Base-by-base conservation (phyloP, 2,329 filamentous ascomycete genomes). In the Diaporthe caulivora region DNA sequence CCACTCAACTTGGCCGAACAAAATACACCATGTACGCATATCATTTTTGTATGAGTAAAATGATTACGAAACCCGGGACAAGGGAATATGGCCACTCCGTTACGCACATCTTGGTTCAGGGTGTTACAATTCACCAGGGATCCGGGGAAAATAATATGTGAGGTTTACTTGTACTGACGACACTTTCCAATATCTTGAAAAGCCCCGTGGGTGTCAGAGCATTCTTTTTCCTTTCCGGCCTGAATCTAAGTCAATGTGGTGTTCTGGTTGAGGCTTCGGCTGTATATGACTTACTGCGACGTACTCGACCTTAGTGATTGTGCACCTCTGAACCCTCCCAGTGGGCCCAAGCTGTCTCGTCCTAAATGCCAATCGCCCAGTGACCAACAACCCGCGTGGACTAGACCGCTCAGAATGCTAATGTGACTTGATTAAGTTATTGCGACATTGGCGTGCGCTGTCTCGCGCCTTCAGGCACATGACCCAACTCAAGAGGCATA, bases 401-500 rank as follows among this genome's bases (percentile, higher is more conserved):
- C 44, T 37, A 29, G 21, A 37, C 1, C 8, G 34, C 47, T 67
- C 3, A n/a, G 51, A 37, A n/a, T 29, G 40, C 47, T 6, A 7
- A 49, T 40, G 11, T 13, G 29, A 5, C 21, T 26, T 26, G 15
- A 24, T 53, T 17, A 13, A 13, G 24, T 24, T 2, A 7, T 53
- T 40, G 26, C 18, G 34, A 37, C 34, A 15, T 60, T 34, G 21
- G 15, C 17, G 44, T 37, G 29, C 29, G 47, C 44, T 51, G 13
- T 15, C 31, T 13, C 2, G 37, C 7, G 44, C 11, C 60, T 26
- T 21, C 24, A 26, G 29, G 60, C 13, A 3, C 29, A 2, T 10
- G 26, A 18, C 4, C 9, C 24, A 40, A 24, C 55, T 71, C 57
- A 75, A 29, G 74, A 68, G 24, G 67, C 67, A 76, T 87, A 87